These are phyloP conservation scores for Diaporthe capsici DNA, from an alignment of 2,329 filamentous ascomycete species.

Conservation along the genomic window DNA sequence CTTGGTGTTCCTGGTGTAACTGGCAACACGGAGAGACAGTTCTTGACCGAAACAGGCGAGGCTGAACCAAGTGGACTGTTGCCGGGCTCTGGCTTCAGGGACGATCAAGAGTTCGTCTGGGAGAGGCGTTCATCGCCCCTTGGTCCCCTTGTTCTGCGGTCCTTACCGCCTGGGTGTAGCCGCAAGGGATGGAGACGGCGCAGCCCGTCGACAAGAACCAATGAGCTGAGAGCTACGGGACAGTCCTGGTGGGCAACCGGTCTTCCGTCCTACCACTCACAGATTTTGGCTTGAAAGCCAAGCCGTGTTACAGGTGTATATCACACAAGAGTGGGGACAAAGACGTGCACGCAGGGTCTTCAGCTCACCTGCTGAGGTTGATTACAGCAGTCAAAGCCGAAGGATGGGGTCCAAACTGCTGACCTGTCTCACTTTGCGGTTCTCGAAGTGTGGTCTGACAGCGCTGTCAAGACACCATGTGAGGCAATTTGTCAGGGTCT, in stretches of 20 bases:
- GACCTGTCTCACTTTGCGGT: conserved; percentile 14
- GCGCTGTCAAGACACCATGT: not conserved
- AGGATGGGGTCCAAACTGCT: not conserved
- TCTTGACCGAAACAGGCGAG: conserved; percentile 14
- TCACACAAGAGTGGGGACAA: not conserved
- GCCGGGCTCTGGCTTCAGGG: not conserved
- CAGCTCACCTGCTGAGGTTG: not conserved
- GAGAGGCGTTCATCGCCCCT: not conserved
- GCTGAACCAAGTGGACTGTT: not conserved
- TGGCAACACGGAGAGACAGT: conserved; percentile 11
- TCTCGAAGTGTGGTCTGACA: conserved; percentile 1
- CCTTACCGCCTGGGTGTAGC: conserved; percentile 10
- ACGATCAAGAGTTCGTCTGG: not conserved
- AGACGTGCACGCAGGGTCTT: not conserved
- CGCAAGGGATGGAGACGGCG: conserved; percentile 21
- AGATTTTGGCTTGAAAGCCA: conserved; percentile 17
- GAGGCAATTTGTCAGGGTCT: conserved; percentile 17
- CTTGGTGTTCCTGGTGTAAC: not conserved
- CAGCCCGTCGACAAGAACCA: not conserved
- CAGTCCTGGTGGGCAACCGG: not conserved
- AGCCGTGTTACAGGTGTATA: not conserved
- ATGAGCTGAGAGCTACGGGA: not conserved
- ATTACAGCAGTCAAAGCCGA: not conserved
- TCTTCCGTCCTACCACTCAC: not conserved
- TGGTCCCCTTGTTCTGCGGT: not conserved